Conservation (phyloP, 192 early-diverging fungal genomes). For the Backusella morwellensis region DNA sequence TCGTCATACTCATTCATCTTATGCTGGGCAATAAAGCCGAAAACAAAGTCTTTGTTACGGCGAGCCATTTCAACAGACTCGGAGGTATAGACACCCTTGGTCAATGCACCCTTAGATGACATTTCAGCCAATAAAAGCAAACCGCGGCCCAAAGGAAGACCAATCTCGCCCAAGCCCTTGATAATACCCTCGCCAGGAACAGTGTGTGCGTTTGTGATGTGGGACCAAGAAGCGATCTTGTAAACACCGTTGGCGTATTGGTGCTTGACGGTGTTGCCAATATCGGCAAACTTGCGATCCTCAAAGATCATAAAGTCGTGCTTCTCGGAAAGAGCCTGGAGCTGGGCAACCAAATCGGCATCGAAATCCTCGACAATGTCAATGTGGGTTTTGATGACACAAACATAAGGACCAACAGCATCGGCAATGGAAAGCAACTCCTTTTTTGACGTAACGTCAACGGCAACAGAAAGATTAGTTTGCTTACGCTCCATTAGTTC, state of each 20-base stretch:
- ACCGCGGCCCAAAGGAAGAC: constrained; percentile 71
- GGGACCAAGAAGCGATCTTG: constrained; percentile 90
- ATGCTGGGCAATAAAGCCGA: constrained; percentile 92
- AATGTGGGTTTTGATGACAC: constrained; percentile 96
- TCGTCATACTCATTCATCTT: constrained; percentile 57
- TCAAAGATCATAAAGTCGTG: constrained; percentile 98
- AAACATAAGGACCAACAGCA: constrained; percentile 91
- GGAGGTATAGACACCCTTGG: constrained; percentile 78
- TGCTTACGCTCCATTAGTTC: constrained; percentile 86
- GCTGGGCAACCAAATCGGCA: constrained; percentile 68
- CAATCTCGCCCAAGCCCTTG: constrained; percentile 86
- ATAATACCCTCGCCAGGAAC: constrained; percentile 97
- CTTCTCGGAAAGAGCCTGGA: constrained; percentile 72
- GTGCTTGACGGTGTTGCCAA: constrained; percentile 96
- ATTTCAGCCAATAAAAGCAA: constrained; percentile 95
- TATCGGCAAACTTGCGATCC: constrained; percentile 99
- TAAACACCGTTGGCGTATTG: constrained; percentile 94
- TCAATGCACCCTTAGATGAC: constrained; percentile 90
- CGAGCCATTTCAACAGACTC: constrained; percentile 87
- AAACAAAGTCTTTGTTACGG: constrained; percentile 84
- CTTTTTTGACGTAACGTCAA: constrained; percentile 85
- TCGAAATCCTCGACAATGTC: constrained; percentile 96
- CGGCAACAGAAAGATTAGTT: constrained; percentile 88
- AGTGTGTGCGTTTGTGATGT: constrained; percentile 95
- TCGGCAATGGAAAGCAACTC: constrained; percentile 89